These are phyloP conservation scores for Monosporascus sp. DNA, from an alignment of 2,329 filamentous ascomycete species.

Conservation along the genomic window DNA sequence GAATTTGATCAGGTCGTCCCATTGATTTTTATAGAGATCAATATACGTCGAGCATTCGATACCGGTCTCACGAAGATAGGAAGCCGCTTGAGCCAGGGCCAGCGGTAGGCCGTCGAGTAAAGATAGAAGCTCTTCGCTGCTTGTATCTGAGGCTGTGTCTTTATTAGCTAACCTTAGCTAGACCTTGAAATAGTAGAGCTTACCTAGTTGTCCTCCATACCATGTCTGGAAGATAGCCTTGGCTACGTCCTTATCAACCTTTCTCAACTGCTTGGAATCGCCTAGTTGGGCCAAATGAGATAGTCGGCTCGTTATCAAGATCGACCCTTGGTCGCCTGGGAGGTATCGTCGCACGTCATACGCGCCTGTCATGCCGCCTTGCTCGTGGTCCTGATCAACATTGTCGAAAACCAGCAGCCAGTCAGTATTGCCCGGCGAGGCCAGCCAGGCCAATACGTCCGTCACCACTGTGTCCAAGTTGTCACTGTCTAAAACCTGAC, in stretches of 20 bases:
- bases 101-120: constrained; percentile 40
- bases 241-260: constrained; percentile 19
- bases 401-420: no score
- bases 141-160: constrained; percentile 18
- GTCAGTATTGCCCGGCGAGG: no score
- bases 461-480: no score
- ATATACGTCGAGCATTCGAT: constrained; percentile 35
- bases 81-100: constrained; percentile 39
- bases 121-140: constrained; percentile 23
- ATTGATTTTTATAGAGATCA: constrained; percentile 32
- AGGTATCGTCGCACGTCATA: constrained; percentile 26
- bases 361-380: not conserved
- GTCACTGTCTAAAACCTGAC: no score
- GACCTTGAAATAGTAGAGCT: not conserved
- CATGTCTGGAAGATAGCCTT: constrained; percentile 1
- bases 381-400: no score
- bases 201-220: no score
- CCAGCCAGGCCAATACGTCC: no score
- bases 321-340: constrained; percentile 33
- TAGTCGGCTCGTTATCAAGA: constrained; percentile 36
- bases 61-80: constrained; percentile 34
- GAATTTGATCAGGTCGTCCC: constrained; percentile 21
- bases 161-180: not conserved
- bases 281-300: constrained; percentile 22
- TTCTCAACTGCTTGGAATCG: constrained; percentile 20